Conservation (phyloP, 2,329 filamentous ascomycete species). For the Coleophoma eucalyptorum region DNA sequence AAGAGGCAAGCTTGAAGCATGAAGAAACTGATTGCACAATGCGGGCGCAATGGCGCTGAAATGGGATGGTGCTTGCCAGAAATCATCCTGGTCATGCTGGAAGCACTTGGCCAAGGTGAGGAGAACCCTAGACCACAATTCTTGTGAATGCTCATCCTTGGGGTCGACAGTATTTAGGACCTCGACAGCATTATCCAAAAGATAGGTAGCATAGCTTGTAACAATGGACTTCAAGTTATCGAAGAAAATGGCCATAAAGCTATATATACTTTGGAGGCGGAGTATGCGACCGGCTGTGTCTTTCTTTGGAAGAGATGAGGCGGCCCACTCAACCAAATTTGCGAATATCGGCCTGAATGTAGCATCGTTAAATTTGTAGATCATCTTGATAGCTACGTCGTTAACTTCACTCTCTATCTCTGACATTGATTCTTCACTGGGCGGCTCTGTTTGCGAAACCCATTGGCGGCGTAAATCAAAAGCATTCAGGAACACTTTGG, state of each 20-base stretch:
- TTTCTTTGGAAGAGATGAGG: constrained; percentile 54
- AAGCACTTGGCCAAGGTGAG: constrained; percentile 72
- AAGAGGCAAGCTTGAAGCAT: constrained; percentile 40
- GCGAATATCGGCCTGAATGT: constrained; percentile 90
- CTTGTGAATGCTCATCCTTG: constrained; percentile 44
- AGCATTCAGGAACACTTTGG: constrained; percentile 54
- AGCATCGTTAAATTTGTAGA: constrained; percentile 94
- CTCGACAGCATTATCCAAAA: constrained; percentile 70
- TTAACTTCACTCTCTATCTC: constrained; percentile 64
- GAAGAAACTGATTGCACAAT: constrained; percentile 63
- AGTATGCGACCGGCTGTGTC: constrained; percentile 54
- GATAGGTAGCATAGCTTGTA: constrained; percentile 83
- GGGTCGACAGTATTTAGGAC: constrained; percentile 48
- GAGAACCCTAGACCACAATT: constrained; percentile 68
- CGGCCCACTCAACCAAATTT: constrained; percentile 79
- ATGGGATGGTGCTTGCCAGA: constrained; percentile 91
- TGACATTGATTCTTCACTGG: constrained; percentile 43
- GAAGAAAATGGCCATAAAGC: constrained; percentile 78
- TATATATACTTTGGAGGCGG: constrained; percentile 74
- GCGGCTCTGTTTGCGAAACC: constrained; percentile 37
- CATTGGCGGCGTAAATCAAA: constrained; percentile 64
- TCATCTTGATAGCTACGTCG: constrained; percentile 77
- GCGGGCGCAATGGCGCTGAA: constrained; percentile 69
- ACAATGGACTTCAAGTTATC: constrained; percentile 88
- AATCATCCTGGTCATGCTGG: constrained; percentile 87